Conservation (phyloP, 2,329 filamentous ascomycete species). For the Alternaria burnsii region DNA sequence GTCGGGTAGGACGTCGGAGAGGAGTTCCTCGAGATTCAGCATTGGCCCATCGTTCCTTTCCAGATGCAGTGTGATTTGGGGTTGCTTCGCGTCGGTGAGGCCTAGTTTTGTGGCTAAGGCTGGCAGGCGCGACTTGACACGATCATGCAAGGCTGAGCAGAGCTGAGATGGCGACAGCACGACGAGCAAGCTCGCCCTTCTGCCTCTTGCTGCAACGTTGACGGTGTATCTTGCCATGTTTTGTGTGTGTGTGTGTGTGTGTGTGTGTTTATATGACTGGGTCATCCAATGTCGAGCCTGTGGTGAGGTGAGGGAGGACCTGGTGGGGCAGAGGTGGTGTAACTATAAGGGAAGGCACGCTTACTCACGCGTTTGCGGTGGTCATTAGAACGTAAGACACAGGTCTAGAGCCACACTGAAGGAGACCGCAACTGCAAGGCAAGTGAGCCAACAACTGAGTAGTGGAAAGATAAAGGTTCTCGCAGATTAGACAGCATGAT, state of each 20-base stretch:
- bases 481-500: not conserved
- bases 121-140: not conserved
- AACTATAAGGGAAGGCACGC: not conserved
- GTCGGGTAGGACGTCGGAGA: not conserved
- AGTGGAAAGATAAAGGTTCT: not conserved
- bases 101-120: not conserved
- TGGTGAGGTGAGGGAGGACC: slow-evolving; percentile 6
- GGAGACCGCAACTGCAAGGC: too few relatives aligned
- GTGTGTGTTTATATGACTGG: not conserved
- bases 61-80: not conserved
- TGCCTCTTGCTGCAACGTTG: not conserved
- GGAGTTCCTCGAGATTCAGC: not conserved
- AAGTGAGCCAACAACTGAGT: not conserved
- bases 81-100: not conserved
- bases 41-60: not conserved
- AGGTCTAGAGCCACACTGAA: not conserved
- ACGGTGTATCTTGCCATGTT: not conserved
- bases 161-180: not conserved
- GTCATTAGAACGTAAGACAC: not conserved
- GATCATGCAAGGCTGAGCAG: not conserved
- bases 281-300: too few relatives aligned
- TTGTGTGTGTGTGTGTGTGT: not conserved
- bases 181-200: not conserved
- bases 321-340: not conserved
- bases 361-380: not conserved